Base-by-base conservation (phyloP, 768 basidiomycete genomes). In the Hortiboletus campestris region DNA sequence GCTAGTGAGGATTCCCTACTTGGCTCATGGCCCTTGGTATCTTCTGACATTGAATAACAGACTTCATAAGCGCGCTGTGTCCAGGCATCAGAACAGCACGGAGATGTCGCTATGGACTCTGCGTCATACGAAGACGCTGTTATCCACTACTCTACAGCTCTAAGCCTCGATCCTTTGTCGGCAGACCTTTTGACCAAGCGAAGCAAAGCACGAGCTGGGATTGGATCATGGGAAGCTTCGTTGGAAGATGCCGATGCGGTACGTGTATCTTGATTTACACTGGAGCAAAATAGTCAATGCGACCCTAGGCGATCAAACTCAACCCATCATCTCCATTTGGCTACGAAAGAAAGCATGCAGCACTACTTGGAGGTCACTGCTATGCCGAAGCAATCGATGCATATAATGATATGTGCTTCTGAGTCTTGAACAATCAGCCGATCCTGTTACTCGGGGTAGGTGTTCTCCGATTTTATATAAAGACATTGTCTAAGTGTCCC, bases 331-430 rank as follows among this genome's bases (percentile, higher is more conserved):
- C 40, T 43, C 55, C 31, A 20, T 14, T 12, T 19, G 55, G 57
- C 6, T 38, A 58, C 25, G 38, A 56, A 35, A 32, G 44, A 41
- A 57, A 14, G 34, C 46, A 56, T 25, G 29, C 41, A 16, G 55
- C 57, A 29, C 42, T 49, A 5, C 55, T 35, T 12, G 46, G 57
- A 0, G 35, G 42, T 19, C 20, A 10, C 16, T n/a, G 31, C 2
- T 56, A 49, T 19, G 35, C 31, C 2, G 57, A 56, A 13, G 55
- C 57, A 2, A 49, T 58, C 16, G 20, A n/a, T 9, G 55, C 47
- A 0, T 20, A 35, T 10, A 8, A 34, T 3, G 19, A 34, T 8
- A 58, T 25, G 25, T 58, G 55, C 31, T 57, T 8, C n/a, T 17
- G 13, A 36, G 10, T 10, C 16, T 57, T 31, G 31, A 46, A 13